phyloP scores from a whole-genome alignment of 2,329 filamentous ascomycete genomes.

The Penicillium frequentans region DNA sequence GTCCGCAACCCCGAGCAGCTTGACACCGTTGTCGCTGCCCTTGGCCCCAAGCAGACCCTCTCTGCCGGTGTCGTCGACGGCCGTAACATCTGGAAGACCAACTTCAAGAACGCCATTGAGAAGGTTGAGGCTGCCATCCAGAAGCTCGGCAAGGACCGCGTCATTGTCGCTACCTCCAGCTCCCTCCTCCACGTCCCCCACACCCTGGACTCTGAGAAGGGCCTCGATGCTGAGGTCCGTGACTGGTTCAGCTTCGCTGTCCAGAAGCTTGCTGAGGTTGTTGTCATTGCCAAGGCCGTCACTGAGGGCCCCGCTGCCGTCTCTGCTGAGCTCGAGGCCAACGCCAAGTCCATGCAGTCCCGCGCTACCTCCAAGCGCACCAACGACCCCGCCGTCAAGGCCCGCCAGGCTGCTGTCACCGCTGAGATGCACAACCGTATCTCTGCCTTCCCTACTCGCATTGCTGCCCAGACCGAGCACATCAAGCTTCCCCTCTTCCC shows the following conservation, averaged over 20 bases:
- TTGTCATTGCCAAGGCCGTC: conserved; percentile 93
- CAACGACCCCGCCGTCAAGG: conserved; percentile 97
- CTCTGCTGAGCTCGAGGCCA: conserved; percentile 87
- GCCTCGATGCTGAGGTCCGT: conserved; percentile 85
- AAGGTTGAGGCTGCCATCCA: conserved; percentile 85
- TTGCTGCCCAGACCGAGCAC: conserved; percentile 83
- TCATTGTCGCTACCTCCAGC: conserved; percentile 94
- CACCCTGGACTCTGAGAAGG: conserved; percentile 98
- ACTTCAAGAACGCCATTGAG: conserved; percentile 94
- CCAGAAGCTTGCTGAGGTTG: conserved; percentile 90
- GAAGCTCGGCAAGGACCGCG: conserved; percentile 95
- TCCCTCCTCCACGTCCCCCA: conserved; percentile 98
- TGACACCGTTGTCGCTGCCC: conserved; percentile 74
- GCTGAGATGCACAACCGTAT: conserved; percentile 87
- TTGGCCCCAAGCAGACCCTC: conserved; percentile 85
- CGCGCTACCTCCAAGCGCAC: conserved; percentile 91
- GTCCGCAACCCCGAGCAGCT: conserved; percentile 99
- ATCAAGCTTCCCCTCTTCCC: conserved; percentile 96
- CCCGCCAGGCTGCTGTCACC: conserved; percentile 86
- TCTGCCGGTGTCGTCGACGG: conserved; percentile 97
- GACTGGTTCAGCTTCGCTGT: conserved; percentile 99
- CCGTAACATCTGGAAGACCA: conserved; percentile 99
- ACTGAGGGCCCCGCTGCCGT: conserved; percentile 88
- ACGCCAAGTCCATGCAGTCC: conserved; percentile 89
- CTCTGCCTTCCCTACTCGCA: conserved; percentile 81